Conservation (phyloP, 2,329 filamentous ascomycete species). For the Shiraia bambusicola region DNA sequence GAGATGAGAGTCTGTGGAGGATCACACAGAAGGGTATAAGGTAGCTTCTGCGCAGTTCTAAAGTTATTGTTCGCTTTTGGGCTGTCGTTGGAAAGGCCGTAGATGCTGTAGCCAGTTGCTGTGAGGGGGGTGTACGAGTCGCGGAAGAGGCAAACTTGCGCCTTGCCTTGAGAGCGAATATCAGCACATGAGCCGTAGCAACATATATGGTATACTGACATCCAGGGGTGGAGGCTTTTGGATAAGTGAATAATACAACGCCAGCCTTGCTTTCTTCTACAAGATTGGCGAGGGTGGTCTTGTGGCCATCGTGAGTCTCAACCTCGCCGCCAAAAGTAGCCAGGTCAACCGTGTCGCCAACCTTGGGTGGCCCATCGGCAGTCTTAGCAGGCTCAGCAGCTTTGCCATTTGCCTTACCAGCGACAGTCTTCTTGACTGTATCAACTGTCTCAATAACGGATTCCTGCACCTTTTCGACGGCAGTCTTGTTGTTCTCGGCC, state of each 20-base stretch:
- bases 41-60: constrained; percentile 85
- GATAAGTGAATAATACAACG: constrained; percentile 92
- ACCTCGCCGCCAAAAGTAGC: constrained; percentile 67
- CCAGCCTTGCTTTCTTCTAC: constrained; percentile 81
- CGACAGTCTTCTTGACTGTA: constrained; percentile 35
- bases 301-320: constrained; percentile 79
- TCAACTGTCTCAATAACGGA: constrained; percentile 37
- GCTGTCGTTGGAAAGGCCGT: constrained; percentile 83
- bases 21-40: constrained; percentile 87
- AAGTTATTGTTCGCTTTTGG: constrained; percentile 92
- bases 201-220: constrained; percentile 64
- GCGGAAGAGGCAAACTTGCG: constrained; percentile 89
- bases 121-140: constrained; percentile 78
- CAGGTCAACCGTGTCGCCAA: constrained; percentile 57
- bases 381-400: constrained; percentile 25
- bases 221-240: constrained; percentile 88
- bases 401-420: constrained; percentile 34
- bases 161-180: constrained; percentile 68
- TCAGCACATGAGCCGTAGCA: not conserved
- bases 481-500: constrained; percentile 29
- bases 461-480: constrained; percentile 38
- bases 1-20: constrained; percentile 70
- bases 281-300: constrained; percentile 76
- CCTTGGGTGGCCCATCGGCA: constrained; percentile 33
- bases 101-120: constrained; percentile 78